phyloP scores from a whole-genome alignment of 1,284 basidiomycete genomes.

The Sparassis latifolia region DNA sequence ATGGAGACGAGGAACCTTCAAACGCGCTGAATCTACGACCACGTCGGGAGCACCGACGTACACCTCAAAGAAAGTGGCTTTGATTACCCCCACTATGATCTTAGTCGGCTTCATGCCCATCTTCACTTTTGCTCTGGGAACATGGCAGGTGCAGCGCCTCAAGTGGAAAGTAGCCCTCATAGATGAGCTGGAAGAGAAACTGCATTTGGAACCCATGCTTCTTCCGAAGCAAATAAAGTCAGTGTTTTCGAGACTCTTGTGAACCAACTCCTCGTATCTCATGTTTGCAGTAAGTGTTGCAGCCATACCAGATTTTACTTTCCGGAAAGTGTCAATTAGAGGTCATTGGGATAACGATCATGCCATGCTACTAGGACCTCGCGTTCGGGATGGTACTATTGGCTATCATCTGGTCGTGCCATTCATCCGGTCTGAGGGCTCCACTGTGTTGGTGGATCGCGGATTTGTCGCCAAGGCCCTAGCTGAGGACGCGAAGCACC shows the following conservation, averaged over 20 bases:
- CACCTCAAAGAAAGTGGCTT: constrained; percentile 48
- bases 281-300: constrained; percentile 36
- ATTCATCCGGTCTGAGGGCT: constrained; percentile 67
- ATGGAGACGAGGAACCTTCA: neutral
- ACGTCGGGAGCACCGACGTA: constrained; percentile 29
- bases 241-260: constrained; percentile 1
- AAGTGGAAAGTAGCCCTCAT: constrained; percentile 96
- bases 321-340: constrained; percentile 74
- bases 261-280: constrained; percentile 4
- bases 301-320: constrained; percentile 81
- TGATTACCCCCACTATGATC: constrained; percentile 68
- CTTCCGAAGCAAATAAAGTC: constrained; percentile 84
- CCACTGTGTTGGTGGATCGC: constrained; percentile 85
- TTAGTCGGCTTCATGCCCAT: constrained; percentile 85
- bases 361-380: constrained; percentile 80
- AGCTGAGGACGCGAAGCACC: constrained; percentile 29
- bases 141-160: constrained; percentile 89
- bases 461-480: constrained; percentile 81
- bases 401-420: constrained; percentile 89
- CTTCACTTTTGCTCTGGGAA: constrained; percentile 87
- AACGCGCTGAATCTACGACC: constrained; percentile 6
- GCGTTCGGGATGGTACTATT: constrained; percentile 80
- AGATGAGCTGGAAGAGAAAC: constrained; percentile 90
- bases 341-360: constrained; percentile 76
- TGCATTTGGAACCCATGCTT: constrained; percentile 72